A percentile compares a stretch with the other conserved stretches of the same genome.
Conservation (phyloP, 768 basidiomycete species). For the Scleroderma bovista region DNA sequence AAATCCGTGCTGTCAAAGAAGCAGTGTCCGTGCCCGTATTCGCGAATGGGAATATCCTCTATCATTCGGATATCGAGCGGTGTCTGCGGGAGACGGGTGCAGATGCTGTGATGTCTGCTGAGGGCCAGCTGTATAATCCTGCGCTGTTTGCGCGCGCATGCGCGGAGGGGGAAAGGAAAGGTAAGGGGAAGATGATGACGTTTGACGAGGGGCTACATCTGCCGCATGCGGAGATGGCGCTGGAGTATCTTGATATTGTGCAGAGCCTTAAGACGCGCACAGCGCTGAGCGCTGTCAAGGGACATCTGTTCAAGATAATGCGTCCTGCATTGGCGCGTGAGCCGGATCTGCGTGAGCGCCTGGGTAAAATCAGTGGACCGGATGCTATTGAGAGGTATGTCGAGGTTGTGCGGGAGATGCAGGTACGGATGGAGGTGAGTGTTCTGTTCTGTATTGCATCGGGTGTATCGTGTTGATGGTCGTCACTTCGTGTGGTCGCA, state of each 20-base stretch:
- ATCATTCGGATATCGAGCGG: conserved; percentile 70
- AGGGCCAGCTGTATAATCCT: conserved; percentile 91
- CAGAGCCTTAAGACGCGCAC: conserved; percentile 57
- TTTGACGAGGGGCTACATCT: conserved; percentile 46
- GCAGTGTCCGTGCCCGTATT: conserved; percentile 91
- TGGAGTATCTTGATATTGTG: conserved; percentile 85
- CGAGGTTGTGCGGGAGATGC: conserved; percentile 55
- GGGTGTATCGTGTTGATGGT: not conserved
- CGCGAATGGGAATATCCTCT: conserved; percentile 94
- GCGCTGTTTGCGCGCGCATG: conserved; percentile 56
- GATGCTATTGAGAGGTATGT: conserved; percentile 34
- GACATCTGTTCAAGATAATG: conserved; percentile 91
- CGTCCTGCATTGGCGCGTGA: conserved; percentile 66
- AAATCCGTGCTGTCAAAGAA: conserved; percentile 87
- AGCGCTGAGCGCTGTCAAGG: conserved; percentile 71
- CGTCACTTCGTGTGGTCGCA: not conserved
- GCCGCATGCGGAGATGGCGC: conserved; percentile 60
- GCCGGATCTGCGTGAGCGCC: conserved; percentile 63
- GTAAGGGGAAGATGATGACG: not conserved
- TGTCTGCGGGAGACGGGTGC: conserved; percentile 83
- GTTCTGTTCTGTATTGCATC: not conserved
- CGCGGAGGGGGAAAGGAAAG: no score
- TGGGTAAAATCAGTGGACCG: conserved; percentile 47
- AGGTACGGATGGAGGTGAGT: conserved; percentile 50
- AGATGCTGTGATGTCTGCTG: conserved; percentile 93